Percentiles rank a stretch among this genome's conserved stretches.
Evolutionary conservation across 129 eudicot species (phyloP).

Genomic region (Ambrosia artemisiifolia): DNA sequence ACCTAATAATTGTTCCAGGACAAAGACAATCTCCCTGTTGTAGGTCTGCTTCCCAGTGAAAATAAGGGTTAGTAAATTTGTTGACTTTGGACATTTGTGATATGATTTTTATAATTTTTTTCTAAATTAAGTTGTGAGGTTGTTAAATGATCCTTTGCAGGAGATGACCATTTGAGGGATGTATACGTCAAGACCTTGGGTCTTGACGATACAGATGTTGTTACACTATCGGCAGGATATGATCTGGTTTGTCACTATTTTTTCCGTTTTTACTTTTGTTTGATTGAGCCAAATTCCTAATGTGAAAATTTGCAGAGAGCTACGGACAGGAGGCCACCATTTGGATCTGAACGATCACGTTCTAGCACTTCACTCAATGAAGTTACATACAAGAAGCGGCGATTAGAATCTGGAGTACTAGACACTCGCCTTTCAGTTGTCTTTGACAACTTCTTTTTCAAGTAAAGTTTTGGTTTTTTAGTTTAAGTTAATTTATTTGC

Average conservation of each 20-base stretch:
- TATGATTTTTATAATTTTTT: neutral
- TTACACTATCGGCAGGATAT: conserved; percentile 79
- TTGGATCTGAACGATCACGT: conserved; percentile 82
- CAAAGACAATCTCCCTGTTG: conserved; percentile 64
- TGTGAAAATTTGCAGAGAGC: conserved; percentile 46
- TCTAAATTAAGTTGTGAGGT: neutral
- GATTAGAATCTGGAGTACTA: too few species aligned
- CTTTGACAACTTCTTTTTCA: conserved; percentile 79
- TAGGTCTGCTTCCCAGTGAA: conserved; percentile 80
- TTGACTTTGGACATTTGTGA: neutral
- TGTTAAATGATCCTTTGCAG: conserved; percentile 27
- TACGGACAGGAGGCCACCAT: conserved; percentile 67
- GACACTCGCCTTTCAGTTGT: conserved; percentile 7
- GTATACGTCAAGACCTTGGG: conserved; percentile 68
- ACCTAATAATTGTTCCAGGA: conserved; percentile 45
- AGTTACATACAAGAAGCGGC: too few species aligned
- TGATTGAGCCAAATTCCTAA: neutral
- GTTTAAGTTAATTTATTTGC: neutral
- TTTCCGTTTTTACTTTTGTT: neutral
- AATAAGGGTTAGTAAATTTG: conserved; percentile 46
- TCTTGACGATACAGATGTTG: conserved; percentile 71
- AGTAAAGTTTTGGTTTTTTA: conserved; percentile 27
- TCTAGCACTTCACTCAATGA: conserved; percentile 48
- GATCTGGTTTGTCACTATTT: conserved; percentile 40
- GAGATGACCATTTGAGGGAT: conserved; percentile 62